Conservation (phyloP, 2,329 filamentous ascomycete species). For the Chrysosporium keratinophilum region DNA sequence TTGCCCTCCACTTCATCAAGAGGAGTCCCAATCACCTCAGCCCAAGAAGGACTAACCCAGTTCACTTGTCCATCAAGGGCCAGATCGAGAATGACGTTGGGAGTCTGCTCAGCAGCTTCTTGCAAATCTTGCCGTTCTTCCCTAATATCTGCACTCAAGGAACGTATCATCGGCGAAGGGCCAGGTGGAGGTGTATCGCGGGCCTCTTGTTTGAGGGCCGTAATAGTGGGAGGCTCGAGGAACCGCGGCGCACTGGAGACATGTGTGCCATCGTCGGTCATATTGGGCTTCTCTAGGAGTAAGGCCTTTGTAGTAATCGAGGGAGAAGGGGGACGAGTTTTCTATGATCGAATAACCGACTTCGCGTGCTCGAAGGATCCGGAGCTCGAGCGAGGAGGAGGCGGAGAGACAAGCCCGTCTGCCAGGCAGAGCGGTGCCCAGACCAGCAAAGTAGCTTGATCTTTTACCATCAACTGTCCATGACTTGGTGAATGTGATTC, state of each 20-base stretch:
- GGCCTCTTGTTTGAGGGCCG: constrained; percentile 36
- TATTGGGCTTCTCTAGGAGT: constrained; percentile 16
- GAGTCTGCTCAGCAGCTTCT: constrained; percentile 88
- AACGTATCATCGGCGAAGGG: constrained; percentile 42
- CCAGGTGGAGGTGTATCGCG: constrained; percentile 25
- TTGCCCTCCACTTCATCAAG: constrained; percentile 63
- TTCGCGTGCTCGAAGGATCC: constrained; percentile 10
- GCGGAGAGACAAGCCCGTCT: constrained; percentile 32
- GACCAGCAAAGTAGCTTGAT: constrained; percentile 32
- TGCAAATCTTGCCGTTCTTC: constrained; percentile 89
- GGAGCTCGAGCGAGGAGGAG: background rate
- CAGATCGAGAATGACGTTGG: constrained; percentile 92
- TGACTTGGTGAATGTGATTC: constrained; percentile 8
- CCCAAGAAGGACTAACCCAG: constrained; percentile 96
- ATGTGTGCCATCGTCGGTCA: constrained; percentile 33
- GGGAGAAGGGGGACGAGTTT: constrained; percentile 6
- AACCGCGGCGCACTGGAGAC: constrained; percentile 22
- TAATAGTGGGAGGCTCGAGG: constrained; percentile 37
- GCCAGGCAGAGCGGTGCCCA: constrained; percentile 38
- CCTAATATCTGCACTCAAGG: constrained; percentile 78
- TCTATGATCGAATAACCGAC: constrained; percentile 11
- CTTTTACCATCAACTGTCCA: constrained; percentile 33
- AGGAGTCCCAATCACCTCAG: constrained; percentile 75
- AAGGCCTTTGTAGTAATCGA: background rate
- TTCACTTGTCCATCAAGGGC: constrained; percentile 81